Evolutionary conservation across 257 asterid species (phyloP).

Genomic region (Scutellaria barbata): DNA sequence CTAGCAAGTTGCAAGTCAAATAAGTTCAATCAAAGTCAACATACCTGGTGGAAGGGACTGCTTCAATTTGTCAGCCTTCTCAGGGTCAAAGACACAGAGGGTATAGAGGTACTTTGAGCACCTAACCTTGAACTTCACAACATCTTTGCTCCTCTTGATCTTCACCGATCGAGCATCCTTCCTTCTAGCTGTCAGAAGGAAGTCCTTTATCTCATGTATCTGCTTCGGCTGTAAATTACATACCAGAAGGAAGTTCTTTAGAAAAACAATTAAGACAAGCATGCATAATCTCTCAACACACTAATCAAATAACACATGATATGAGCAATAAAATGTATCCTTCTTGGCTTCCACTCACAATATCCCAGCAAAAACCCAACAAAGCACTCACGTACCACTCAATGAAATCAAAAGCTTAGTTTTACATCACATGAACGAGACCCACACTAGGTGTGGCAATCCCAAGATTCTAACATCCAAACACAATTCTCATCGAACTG

Average conservation of each 20-base stretch:
- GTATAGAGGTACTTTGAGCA: constrained; percentile 65
- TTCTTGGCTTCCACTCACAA: not conserved
- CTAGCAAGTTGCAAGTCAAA: not conserved
- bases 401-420: not conserved
- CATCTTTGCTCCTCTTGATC: constrained; percentile 61
- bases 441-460: not conserved
- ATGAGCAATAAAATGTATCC: no score
- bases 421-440: not conserved
- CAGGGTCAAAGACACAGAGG: constrained; percentile 53
- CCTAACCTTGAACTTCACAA: constrained; percentile 62
- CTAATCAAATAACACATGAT: not conserved
- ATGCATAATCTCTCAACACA: not conserved
- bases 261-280: not conserved
- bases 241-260: not conserved
- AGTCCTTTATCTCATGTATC: constrained; percentile 65
- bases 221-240: constrained; percentile 54
- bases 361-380: no score
- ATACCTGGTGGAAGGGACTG: constrained; percentile 66
- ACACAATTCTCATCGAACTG: not conserved
- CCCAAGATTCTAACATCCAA: not conserved
- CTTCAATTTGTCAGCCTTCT: constrained; percentile 63
- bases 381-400: not conserved
- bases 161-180: constrained; percentile 60
- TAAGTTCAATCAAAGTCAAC: not conserved
- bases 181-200: constrained; percentile 62